Conservation (phyloP, 2,329 filamentous ascomycete species). For the Colletotrichum musicola region DNA sequence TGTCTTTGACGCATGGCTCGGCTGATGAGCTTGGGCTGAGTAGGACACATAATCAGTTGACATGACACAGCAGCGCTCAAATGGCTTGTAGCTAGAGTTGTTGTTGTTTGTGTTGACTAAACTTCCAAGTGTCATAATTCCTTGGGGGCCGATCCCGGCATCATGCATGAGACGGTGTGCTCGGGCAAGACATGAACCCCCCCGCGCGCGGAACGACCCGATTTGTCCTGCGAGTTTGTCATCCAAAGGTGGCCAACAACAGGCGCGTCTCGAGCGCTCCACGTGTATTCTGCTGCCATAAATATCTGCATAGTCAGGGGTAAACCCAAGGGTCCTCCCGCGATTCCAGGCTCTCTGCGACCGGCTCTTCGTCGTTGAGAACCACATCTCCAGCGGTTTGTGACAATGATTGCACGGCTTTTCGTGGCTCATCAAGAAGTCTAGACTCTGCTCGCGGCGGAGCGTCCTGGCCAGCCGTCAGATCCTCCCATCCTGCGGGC, state of each 20-base stretch:
- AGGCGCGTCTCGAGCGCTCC: neutral
- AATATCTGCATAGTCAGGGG: slow-evolving; percentile 27
- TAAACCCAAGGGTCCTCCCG: slow-evolving; percentile 18
- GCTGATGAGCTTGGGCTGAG: neutral
- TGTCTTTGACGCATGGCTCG: slow-evolving; percentile 10
- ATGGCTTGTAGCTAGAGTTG: slow-evolving; percentile 8
- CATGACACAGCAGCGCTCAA: slow-evolving; percentile 10
- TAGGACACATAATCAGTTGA: neutral
- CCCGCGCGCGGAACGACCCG: slow-evolving; percentile 34
- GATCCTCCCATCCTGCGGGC: neutral
- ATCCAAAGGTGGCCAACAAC: slow-evolving; percentile 30
- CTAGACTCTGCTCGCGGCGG: slow-evolving; percentile 2
- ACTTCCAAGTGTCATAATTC: too few relatives aligned
- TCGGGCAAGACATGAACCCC: neutral
- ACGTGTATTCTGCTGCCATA: slow-evolving; percentile 3
- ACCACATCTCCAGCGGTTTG: neutral
- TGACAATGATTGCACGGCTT: slow-evolving; percentile 9
- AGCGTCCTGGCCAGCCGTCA: neutral
- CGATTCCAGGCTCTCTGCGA: slow-evolving; percentile 12
- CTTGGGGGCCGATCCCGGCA: slow-evolving; percentile 21
- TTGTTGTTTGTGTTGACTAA: neutral
- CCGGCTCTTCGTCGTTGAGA: neutral
- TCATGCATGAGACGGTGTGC: slow-evolving; percentile 15
- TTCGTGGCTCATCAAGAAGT: slow-evolving; percentile 4
- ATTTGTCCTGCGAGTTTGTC: slow-evolving; percentile 25